Evolutionary conservation across 2,329 filamentous ascomycete species (phyloP), one percentile per base, ranked within the genome.

Genomic region (Monosporascus sp.): DNA sequence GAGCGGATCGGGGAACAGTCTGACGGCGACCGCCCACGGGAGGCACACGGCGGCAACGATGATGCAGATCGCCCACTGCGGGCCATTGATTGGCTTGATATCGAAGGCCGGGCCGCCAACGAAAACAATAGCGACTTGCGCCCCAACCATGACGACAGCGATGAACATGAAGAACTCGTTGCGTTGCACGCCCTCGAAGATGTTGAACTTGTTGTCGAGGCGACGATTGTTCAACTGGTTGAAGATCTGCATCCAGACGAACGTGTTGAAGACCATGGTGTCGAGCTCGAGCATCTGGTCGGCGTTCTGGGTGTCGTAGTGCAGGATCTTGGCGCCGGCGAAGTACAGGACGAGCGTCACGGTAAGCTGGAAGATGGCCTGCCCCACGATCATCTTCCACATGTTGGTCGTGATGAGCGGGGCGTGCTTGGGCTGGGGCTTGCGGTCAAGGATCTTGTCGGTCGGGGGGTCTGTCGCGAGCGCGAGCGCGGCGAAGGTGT

Each of bases 221-320:
- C 82, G 80, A 31, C 83, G 77, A 63, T 82, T 84, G 69, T 86
- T 87, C 71, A 85, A 79, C 67, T 85, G 78, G 67, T 87, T 87
- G 72, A 87, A 88, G 56, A 88, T 86, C 62, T 88, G 85, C 76
- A 88, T 82, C 84, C 84, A 88, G 2, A 88, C 85, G 60, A 86
- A 88, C 0, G 80, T 83, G 68, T 88, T 88, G 72, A 88, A 88
- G 47, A 88, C 79, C 53, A 86, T 74, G 1, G 84, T 85, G 57
- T 81, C 74, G 37, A 85, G 71, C 59, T 80, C 65, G 6, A 62
- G 63, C 52, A 68, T 71, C 20, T 77, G 69, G 22, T 70, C 67
- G 44, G 72, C 68, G 48, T 77, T 54, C 51, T 66, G 51, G 17
- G 65, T 56, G 48, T 75, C 65, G 61, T 82, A 84, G 46, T 72